Base-by-base conservation (phyloP, 176 grass and related monocot species). In the Triticum timopheevii region DNA sequence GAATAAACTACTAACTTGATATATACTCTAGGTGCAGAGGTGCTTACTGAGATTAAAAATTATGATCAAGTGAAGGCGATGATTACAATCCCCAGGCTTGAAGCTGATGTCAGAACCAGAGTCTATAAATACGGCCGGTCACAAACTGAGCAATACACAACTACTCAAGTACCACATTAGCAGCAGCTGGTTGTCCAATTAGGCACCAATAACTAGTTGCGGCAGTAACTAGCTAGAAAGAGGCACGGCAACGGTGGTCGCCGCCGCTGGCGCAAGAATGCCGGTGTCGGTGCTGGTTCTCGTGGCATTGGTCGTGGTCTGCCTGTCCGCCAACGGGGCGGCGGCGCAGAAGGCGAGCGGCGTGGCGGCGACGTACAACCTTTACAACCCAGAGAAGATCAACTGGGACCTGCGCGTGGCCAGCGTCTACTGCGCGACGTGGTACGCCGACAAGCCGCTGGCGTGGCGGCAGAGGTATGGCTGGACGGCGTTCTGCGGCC, bases 401-500 rank as follows among this genome's bases (percentile, higher is more conserved):
- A 78, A 91, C 54, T 96, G 91, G 94, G 91, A 96, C 65, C 79
- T 93, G 73, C 47, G 71, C 5, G 54, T 16, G 0, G 89, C 85
- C 12, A 83, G 94, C 44, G 79, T 69, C 7, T 93, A 87, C 65
- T 96, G 94, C 33, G 65, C 89, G 1, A 96, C 94, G 13, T 96
- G 94, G 91, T 84, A 96, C 24, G 4, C 54, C 58, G 61, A 73
- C 52, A 87, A 36, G 90, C 88, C 90, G 59, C 83, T 94, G 17
- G 83, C n/a, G 22, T 97, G 94, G 94, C 80, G 90, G 54, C 33
- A 30, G 59, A 84, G 77, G 54, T 92, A 91, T 4, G 92, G 86
- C 2, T 97, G 90, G 95, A 94, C 90, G 7, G 86, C 95, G 4
- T 97, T 97, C 69, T 94, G 92, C 36, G 92, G 92, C 28, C 90